phyloP scores from a whole-genome alignment of 2,329 filamentous ascomycete genomes.

The Zymoseptoria passerinii region DNA sequence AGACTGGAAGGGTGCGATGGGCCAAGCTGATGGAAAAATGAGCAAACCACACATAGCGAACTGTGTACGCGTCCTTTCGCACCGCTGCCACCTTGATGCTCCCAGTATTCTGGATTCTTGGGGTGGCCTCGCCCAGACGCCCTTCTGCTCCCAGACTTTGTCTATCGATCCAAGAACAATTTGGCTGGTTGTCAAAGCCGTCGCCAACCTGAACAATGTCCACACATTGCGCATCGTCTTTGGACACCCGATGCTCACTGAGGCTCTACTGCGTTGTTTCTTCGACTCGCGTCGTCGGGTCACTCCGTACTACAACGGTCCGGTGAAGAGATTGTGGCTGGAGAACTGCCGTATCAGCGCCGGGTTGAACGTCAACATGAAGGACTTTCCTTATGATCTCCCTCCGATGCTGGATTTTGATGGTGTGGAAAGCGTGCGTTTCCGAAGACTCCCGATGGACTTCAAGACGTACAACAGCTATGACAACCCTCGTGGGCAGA shows the following conservation, averaged over 20 bases:
- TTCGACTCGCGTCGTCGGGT: slow-evolving; percentile 24
- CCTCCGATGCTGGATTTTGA: slow-evolving; percentile 21
- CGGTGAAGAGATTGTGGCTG: slow-evolving; percentile 38
- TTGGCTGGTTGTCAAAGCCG: slow-evolving; percentile 32
- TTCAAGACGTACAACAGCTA: background rate
- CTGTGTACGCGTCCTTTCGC: slow-evolving; percentile 37
- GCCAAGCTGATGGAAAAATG: background rate
- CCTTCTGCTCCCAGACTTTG: slow-evolving; percentile 33
- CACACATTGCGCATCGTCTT: slow-evolving; percentile 38
- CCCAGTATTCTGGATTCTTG: slow-evolving; percentile 33
- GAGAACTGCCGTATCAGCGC: slow-evolving; percentile 36
- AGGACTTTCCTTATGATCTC: slow-evolving; percentile 14
- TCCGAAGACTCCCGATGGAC: slow-evolving; percentile 33
- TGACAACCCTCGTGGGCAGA: background rate
- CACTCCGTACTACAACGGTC: slow-evolving; percentile 20
- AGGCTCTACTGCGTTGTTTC: slow-evolving; percentile 34
- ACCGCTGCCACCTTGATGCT: slow-evolving; percentile 42
- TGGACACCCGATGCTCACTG: slow-evolving; percentile 36
- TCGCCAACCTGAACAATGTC: slow-evolving; percentile 35
- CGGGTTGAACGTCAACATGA: slow-evolving; percentile 10
- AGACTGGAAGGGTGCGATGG: background rate
- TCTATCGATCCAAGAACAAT: slow-evolving; percentile 35
- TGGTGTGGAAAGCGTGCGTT: slow-evolving; percentile 35
- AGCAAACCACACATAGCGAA: slow-evolving; percentile 18
- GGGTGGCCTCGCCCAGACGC: background rate